Percentiles rank a stretch among this genome's conserved stretches.
phyloP scores from a whole-genome alignment of 1,284 basidiomycete species.

The Salmacisia buchloeana region DNA sequence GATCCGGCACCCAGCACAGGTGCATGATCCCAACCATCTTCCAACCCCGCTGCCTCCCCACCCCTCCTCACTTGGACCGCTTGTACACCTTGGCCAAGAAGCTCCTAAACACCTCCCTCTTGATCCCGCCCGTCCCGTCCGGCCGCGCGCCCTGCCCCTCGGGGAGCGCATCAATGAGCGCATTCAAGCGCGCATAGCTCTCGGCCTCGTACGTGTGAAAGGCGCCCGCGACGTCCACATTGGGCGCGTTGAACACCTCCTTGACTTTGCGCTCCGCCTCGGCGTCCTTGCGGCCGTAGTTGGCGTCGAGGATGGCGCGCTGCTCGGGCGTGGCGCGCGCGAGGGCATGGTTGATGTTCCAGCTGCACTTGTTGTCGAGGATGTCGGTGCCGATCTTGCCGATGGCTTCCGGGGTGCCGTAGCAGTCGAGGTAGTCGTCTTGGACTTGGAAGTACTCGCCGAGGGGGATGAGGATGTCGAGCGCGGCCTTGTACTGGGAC shows the following conservation, averaged over 20 bases:
- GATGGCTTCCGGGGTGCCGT: conserved; percentile 80
- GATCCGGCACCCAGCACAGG: no score
- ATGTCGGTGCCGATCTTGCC: conserved; percentile 93
- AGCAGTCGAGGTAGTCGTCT: conserved; percentile 94
- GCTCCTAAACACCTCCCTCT: conserved; percentile 71
- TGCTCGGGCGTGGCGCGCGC: conserved; percentile 62
- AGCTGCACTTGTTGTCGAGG: conserved; percentile 97
- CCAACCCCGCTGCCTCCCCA: not conserved
- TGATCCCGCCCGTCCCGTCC: conserved; percentile 64
- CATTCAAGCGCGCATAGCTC: conserved; percentile 62
- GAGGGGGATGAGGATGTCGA: conserved; percentile 79
- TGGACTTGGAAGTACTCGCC: conserved; percentile 99
- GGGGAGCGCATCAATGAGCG: conserved; percentile 41
- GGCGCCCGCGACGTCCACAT: conserved; percentile 58
- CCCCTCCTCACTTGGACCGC: conserved; percentile 48
- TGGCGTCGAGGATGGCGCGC: conserved; percentile 60
- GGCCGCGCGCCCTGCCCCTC: conserved; percentile 49
- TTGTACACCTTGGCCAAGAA: conserved; percentile 89
- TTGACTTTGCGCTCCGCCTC: conserved; percentile 67
- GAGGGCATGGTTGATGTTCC: conserved; percentile 89
- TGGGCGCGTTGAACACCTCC: conserved; percentile 68
- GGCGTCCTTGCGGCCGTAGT: conserved; percentile 79
- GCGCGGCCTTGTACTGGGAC: conserved; percentile 70
- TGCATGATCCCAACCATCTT: no score
- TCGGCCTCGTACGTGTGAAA: conserved; percentile 76